Base-by-base conservation (phyloP, 371 early-diverging fungal genomes). In the Syncephalastrum monosporum region DNA sequence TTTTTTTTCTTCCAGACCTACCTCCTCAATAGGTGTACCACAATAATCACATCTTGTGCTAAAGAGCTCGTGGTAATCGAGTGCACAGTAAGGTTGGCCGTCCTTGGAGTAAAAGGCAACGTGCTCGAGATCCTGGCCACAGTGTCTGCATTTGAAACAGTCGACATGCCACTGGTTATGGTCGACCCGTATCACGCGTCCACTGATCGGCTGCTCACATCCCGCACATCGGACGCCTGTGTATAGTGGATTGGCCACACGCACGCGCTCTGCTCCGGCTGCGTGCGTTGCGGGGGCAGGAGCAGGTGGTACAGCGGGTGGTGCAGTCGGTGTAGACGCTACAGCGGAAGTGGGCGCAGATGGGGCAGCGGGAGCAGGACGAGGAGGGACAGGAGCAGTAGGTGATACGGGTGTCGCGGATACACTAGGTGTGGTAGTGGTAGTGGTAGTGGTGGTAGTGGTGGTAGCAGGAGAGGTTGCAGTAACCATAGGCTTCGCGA, bases 61-160 rank as follows among this genome's bases (percentile, higher is more conserved):
- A 52, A 86, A 87, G n/a, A 72, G 47, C 21, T 89, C 88, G 59
- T 85, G 85, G 52, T 74, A 87, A 55, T 83, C 82, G 10, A 82
- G 53, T 5, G 84, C 82, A 55, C 89, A 89, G 45, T 82, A 86
- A 2, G 85, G 85, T 5, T 64, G 19, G 2, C 85, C 86, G 50
- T 88, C 80, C 44, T 76, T 75, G 53, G 86, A 84, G 44, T 84
- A 82, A 64, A 82, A 87, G 17, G 79, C 82, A 45, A 83, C 75
- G 48, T 86, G 81, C 29, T 82, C 86, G 49, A 91, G 59, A 29
- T 72, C 69, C 17, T 68, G 74, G 15, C 76, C 69, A 55, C 91
- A 91, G 5, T 87, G 69, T 33, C 68, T 79, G 67, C 91, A 91
- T 29, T 82, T 82, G 60, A 91, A 90, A 60, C 88, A 88, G 13